Conservation (phyloP, 148 eudicot genomes). For the Cornus kousa region DNA sequence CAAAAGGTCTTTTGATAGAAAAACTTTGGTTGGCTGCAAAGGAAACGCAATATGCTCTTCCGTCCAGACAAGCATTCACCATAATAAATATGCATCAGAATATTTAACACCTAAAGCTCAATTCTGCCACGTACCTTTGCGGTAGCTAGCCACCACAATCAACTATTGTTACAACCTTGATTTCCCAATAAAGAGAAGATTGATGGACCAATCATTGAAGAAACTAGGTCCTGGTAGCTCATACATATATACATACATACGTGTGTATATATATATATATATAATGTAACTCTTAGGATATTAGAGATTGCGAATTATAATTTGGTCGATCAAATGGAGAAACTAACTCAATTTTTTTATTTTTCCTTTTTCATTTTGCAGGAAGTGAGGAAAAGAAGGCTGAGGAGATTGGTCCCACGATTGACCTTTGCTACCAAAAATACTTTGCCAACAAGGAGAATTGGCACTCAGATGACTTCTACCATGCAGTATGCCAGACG, state of each 20-base stretch:
- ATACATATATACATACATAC: background rate
- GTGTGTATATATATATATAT: too few relatives aligned
- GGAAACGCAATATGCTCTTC: constrained; percentile 35
- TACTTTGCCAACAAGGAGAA: constrained; percentile 21
- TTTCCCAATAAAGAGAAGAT: background rate
- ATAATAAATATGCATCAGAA: background rate
- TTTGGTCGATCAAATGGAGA: background rate
- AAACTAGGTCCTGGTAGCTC: constrained; percentile 19
- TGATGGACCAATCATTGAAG: constrained; percentile 28
- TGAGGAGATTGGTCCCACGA: constrained; percentile 36
- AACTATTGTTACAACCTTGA: background rate
- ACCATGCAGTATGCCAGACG: constrained; percentile 53
- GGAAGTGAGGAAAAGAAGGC: constrained; percentile 45
- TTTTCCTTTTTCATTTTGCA: constrained; percentile 10
- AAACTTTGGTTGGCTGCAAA: constrained; percentile 25
- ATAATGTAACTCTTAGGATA: background rate
- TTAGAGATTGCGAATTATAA: too few relatives aligned
- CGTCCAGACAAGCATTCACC: constrained; percentile 14
- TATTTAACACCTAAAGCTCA: background rate
- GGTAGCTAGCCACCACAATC: background rate
- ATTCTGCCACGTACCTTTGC: too few relatives aligned
- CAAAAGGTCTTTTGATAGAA: background rate
- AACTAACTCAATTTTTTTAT: too few relatives aligned
- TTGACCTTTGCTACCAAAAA: constrained; percentile 37
- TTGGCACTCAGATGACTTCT: constrained; percentile 40